A percentile compares a stretch with the other conserved stretches of the same genome.
Evolutionary conservation across 805 yeast species (phyloP).

Genomic region (Myxozyma udenii): DNA sequence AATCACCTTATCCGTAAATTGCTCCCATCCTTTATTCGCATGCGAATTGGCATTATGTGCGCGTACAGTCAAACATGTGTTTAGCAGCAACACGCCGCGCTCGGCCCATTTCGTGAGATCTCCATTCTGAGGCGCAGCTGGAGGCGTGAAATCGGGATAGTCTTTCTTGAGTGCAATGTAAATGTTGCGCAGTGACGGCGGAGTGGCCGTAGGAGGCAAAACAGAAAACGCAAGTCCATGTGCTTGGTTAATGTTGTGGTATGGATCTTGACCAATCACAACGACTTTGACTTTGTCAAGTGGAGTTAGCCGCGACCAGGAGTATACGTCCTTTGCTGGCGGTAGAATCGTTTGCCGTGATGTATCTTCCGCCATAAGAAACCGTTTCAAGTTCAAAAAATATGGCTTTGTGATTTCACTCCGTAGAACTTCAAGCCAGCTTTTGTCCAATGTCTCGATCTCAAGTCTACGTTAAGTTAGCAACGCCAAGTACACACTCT

Average conservation of each 20-base stretch:
- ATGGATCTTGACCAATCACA: slow-evolving; percentile 93
- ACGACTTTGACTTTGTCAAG: slow-evolving; percentile 69
- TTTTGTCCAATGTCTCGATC: slow-evolving; percentile 61
- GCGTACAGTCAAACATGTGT: slow-evolving; percentile 84
- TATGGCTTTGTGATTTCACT: slow-evolving; percentile 79
- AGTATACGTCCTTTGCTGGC: slow-evolving; percentile 69
- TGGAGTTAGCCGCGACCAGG: slow-evolving; percentile 89
- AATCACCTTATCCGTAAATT: slow-evolving; percentile 73
- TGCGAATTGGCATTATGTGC: slow-evolving; percentile 95
- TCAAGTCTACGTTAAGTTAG: slow-evolving; percentile 48
- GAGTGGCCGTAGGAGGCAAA: slow-evolving; percentile 75
- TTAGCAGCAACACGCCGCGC: slow-evolving; percentile 82
- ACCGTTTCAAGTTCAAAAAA: slow-evolving; percentile 68
- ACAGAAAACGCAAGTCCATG: slow-evolving; percentile 96
- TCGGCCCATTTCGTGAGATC: slow-evolving; percentile 79
- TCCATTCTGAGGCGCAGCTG: slow-evolving; percentile 58
- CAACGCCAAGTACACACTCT: slow-evolving; percentile 29
- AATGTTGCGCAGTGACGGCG: slow-evolving; percentile 83
- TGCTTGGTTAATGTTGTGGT: slow-evolving; percentile 88
- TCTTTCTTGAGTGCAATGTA: slow-evolving; percentile 68
- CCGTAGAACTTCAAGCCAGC: slow-evolving; percentile 74
- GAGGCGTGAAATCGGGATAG: slow-evolving; percentile 59
- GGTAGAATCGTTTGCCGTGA: slow-evolving; percentile 66
- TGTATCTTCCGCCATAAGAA: slow-evolving; percentile 47
- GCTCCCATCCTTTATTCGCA: slow-evolving; percentile 88